Evolutionary conservation across 2,329 filamentous ascomycete species (phyloP).

Genomic region (Kalaharituber pfeilii): DNA sequence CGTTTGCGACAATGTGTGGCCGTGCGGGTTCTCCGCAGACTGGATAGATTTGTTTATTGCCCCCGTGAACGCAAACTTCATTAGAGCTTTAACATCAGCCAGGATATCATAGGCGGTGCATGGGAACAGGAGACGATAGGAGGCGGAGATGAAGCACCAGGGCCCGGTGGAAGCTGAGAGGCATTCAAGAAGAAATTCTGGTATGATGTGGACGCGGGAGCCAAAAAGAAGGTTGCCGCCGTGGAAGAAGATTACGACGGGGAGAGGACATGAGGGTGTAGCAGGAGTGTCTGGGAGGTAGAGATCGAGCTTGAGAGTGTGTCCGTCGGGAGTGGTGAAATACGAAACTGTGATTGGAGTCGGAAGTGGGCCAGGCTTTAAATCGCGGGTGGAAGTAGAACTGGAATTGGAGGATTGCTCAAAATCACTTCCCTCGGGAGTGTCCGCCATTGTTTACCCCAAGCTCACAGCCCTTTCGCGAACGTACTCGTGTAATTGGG

Average conservation of each 20-base stretch:
- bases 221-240: conserved; percentile 9
- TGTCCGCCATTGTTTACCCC: no score
- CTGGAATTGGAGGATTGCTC: no score
- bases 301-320: neutral
- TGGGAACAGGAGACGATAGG: conserved; percentile 11
- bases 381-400: no score
- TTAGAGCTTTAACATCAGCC: conserved; percentile 8
- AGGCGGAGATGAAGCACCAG: conserved; percentile 14
- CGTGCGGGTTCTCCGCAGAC: neutral
- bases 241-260: conserved; percentile 11
- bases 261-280: neutral
- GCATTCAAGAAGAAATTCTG: conserved; percentile 10
- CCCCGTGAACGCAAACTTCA: conserved; percentile 2
- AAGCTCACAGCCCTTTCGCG: no score
- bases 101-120: conserved; percentile 13
- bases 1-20: conserved; percentile 1
- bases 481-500: no score
- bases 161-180: conserved; percentile 6
- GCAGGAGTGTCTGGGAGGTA: neutral
- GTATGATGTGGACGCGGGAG: conserved; percentile 6
- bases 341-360: neutral
- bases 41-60: no score
- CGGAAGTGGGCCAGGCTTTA: no score
- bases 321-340: neutral
- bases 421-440: no score